phyloP scores from a whole-genome alignment of 805 yeast species.

The Sugiyamaella qingdaonensis region DNA sequence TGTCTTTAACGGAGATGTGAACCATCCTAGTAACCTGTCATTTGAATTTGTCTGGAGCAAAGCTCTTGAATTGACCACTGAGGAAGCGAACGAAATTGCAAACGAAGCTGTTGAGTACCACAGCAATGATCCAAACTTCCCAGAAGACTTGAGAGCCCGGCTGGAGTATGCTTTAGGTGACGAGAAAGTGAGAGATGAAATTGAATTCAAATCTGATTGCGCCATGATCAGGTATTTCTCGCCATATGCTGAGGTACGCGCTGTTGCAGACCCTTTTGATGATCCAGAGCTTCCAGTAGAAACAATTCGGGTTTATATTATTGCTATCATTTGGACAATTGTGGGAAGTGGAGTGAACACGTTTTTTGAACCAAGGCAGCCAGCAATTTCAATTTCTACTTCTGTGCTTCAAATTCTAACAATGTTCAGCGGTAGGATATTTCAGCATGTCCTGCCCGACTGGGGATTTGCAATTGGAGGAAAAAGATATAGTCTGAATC shows the following conservation, averaged over 20 bases:
- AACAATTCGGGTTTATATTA: constrained; percentile 43
- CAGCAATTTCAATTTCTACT: constrained; percentile 41
- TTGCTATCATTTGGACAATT: constrained; percentile 40
- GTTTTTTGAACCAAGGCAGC: constrained; percentile 53
- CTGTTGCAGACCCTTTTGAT: constrained; percentile 50
- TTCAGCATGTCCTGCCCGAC: constrained; percentile 42
- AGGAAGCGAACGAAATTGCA: constrained; percentile 41
- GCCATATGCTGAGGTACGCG: constrained; percentile 56
- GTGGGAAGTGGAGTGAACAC: constrained; percentile 53
- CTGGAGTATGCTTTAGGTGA: constrained; percentile 30
- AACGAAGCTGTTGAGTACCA: constrained; percentile 40
- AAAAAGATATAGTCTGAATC: constrained; percentile 42
- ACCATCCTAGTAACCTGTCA: not conserved
- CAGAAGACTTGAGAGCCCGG: constrained; percentile 35
- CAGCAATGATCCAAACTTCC: constrained; percentile 46
- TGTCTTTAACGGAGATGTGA: not conserved
- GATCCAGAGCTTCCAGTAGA: constrained; percentile 44
- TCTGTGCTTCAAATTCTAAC: constrained; percentile 42
- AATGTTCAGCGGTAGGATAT: constrained; percentile 52
- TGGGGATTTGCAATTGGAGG: constrained; percentile 41
- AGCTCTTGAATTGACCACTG: constrained; percentile 33
- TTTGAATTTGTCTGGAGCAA: constrained; percentile 39
- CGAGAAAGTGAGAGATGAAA: constrained; percentile 15
- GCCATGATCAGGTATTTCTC: constrained; percentile 40
- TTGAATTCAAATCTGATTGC: constrained; percentile 36